Base-by-base conservation (phyloP, 352 stramenopile species). In the Phytophthora nicotianae region DNA sequence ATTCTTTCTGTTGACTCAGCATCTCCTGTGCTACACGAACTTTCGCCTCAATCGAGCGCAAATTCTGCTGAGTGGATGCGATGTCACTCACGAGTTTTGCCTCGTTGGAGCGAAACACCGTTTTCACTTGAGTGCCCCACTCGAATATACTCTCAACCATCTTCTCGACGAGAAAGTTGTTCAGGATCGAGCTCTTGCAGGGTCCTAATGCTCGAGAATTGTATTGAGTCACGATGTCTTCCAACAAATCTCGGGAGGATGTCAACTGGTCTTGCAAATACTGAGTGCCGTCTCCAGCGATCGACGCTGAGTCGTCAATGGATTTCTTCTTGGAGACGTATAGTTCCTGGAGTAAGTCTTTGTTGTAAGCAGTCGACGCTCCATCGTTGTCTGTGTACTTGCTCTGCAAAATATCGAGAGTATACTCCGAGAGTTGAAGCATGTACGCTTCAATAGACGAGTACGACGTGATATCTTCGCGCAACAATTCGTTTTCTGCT, bases 1-100 rank as follows among this genome's bases (percentile, higher is more conserved):
- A 82, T 5, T 86, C 67, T 38, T 87, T 88, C 33, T 93, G 79
- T 42, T 89, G 79, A 0, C n/a, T 19, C 1, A 93, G 50, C 37
- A 91, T 70, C 40, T 91, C 78, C 27, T 87, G 71, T 1, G 77
- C 63, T 13, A 72, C 81, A 46, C 71, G 75, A 9, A 85, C 65
- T 62, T 90, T 90, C 17, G 74, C 70, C 62, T 93, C 83, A 14
- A 87, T 38, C 21, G 68, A 66, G 17, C 77, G 68, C 9, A 90
- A 64, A 7, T 57, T 61, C 53, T 90, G 79, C 58, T 83, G 79
- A 23, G 65, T 61, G 1, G 51, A 67, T 11, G 73, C 66, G 35
- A 91, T 70, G 29, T 79, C 60, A 23, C 50, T 68, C 33, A 73
- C 65, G 19, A 78, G 26, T 41, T 79, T 67, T 1, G 65, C 47